Conservation (phyloP, 2,329 filamentous ascomycete genomes). For the Aspergillus sojae region DNA sequence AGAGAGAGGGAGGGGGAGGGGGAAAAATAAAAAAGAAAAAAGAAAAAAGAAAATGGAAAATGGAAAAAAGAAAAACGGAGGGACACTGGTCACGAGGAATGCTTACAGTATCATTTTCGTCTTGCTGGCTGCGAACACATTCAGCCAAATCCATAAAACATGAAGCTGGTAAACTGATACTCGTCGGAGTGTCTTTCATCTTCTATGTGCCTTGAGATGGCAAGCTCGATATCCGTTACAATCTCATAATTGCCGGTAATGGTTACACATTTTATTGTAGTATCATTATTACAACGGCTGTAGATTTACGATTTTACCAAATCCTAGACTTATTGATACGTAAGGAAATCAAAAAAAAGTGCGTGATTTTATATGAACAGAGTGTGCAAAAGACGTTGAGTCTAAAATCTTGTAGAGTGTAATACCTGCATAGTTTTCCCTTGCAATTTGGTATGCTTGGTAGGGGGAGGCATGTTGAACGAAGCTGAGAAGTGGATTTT, state of each 20-base stretch:
- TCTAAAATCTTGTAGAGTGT: background rate
- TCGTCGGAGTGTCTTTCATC: no score
- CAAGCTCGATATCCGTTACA: background rate
- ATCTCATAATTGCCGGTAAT: background rate
- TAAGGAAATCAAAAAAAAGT: background rate
- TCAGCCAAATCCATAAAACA: background rate
- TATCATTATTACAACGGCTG: background rate
- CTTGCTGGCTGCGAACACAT: background rate
- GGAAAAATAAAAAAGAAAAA: background rate
- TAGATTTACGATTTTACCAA: background rate
- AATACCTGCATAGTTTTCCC: background rate
- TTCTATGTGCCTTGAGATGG: background rate
- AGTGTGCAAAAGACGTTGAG: background rate
- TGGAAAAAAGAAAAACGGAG: background rate
- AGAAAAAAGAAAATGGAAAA: background rate
- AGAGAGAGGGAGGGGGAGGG: no score
- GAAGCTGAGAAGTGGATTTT: background rate
- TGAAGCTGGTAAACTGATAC: background rate
- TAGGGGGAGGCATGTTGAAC: background rate
- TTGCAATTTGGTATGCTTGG: background rate
- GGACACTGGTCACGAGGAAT: constrained; percentile 6
- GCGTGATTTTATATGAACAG: background rate
- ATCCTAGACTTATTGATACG: no score
- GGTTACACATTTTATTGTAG: background rate
- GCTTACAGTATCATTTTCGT: background rate